phyloP scores from a whole-genome alignment of 2,329 filamentous ascomycete genomes.

The Fusarium torulosum region DNA sequence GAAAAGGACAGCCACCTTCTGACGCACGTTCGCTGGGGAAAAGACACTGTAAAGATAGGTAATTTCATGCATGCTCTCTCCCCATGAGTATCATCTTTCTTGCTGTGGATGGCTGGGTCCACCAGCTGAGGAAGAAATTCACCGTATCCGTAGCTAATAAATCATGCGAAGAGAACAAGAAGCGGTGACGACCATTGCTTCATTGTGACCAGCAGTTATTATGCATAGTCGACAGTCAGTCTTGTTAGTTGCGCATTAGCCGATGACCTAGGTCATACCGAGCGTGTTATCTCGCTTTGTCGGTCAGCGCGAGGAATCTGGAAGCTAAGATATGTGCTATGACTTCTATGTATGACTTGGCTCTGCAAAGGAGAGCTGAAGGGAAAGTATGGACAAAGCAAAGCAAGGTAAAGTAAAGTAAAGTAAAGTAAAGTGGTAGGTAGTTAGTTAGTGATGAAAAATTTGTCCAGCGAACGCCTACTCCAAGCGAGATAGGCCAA shows the following conservation, averaged over 20 bases:
- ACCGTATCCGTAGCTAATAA: constrained; percentile 18
- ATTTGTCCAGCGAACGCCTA: neutral
- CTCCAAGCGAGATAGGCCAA: constrained; percentile 23
- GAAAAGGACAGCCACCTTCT: constrained; percentile 1
- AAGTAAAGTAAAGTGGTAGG: constrained; percentile 12
- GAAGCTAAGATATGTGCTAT: constrained; percentile 23
- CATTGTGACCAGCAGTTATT: constrained; percentile 18
- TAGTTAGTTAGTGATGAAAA: neutral
- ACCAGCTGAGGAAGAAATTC: constrained; percentile 24
- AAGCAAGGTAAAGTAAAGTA: constrained; percentile 2
- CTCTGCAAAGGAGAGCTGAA: constrained; percentile 4
- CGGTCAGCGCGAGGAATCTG: constrained; percentile 31
- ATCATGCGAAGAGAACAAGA: constrained; percentile 23
- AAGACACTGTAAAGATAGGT: constrained; percentile 10
- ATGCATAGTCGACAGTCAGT: constrained; percentile 8
- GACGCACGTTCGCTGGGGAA: neutral
- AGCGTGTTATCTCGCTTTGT: constrained; percentile 32
- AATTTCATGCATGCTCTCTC: neutral
- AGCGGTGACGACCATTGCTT: constrained; percentile 37
- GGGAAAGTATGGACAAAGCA: neutral
- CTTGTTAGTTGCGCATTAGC: constrained; percentile 33
- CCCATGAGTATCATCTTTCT: constrained; percentile 10
- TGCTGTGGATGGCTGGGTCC: constrained; percentile 15
- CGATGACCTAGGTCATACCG: constrained; percentile 7
- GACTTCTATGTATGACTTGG: constrained; percentile 22